Evolutionary conservation across 257 asterid species (phyloP).

Genomic region (Solanum bulbocastanum): DNA sequence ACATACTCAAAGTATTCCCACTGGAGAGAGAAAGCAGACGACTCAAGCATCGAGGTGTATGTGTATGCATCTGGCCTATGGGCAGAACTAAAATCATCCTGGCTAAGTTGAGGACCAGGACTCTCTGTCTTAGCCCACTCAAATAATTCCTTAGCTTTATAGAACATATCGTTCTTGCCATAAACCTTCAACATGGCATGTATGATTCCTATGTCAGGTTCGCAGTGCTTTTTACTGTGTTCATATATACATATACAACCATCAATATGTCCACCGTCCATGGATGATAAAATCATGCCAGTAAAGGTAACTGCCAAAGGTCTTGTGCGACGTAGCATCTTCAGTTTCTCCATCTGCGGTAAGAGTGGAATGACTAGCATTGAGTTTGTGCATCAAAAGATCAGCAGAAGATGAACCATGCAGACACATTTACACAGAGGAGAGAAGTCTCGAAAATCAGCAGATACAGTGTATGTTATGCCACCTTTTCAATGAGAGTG

Average conservation of each 20-base stretch:
- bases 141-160: constrained; percentile 68
- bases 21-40: constrained; percentile 71
- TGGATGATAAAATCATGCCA: constrained; percentile 72
- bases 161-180: constrained; percentile 68
- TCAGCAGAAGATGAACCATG: background rate
- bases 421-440: background rate
- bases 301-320: constrained; percentile 71
- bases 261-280: constrained; percentile 72
- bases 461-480: background rate
- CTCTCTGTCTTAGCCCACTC: constrained; percentile 40
- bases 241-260: constrained; percentile 61
- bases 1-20: constrained; percentile 89
- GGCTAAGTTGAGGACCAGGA: constrained; percentile 14
- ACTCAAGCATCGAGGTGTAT: constrained; percentile 72
- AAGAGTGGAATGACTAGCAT: background rate
- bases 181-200: constrained; percentile 84
- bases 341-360: constrained; percentile 64
- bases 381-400: background rate
- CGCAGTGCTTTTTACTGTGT: constrained; percentile 38
- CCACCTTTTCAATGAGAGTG: background rate
- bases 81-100: constrained; percentile 9
- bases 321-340: constrained; percentile 29
- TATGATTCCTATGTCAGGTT: constrained; percentile 61
- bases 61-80: constrained; percentile 51
- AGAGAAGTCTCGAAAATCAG: background rate